These are phyloP conservation scores for Dipteronia dyeriana DNA, from an alignment of 345 rosid genomes.

Conservation along the genomic window DNA sequence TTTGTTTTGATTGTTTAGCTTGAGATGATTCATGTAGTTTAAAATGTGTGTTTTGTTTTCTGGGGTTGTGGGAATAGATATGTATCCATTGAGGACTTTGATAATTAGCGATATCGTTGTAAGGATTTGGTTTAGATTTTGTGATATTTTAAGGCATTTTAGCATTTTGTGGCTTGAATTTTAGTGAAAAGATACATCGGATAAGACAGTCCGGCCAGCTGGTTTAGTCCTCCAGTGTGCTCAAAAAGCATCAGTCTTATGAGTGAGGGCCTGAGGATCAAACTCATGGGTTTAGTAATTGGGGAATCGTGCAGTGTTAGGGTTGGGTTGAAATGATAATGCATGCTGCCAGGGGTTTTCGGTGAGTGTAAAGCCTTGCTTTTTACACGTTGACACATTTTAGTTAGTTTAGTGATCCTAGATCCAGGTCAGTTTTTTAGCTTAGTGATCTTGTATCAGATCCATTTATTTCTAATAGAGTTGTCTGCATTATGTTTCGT, in stretches of 20 bases:
- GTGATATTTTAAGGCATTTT: neutral
- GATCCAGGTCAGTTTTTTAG: neutral
- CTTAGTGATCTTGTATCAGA: neutral
- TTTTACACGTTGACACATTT: neutral
- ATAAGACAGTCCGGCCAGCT: neutral
- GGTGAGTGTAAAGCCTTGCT: neutral
- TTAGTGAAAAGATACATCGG: neutral
- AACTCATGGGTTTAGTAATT: neutral
- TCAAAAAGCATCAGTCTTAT: neutral
- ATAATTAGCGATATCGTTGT: neutral
- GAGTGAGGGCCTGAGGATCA: neutral
- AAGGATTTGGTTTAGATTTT: neutral
- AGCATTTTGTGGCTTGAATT: neutral
- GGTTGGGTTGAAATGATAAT: neutral
- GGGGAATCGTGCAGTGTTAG: neutral
- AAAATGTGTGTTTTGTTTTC: neutral
- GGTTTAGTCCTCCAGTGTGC: slow-evolving; percentile 4
- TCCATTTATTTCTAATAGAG: neutral
- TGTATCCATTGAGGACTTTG: neutral
- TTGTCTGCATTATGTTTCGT: too few relatives aligned
- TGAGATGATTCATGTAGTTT: neutral
- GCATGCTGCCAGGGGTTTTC: neutral
- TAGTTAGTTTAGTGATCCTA: neutral
- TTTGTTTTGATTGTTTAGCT: neutral
- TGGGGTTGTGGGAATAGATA: neutral